Evolutionary conservation across 1,284 basidiomycete genomes (phyloP), one percentile per base, ranked within the genome.

Genomic region (Phaffia rhodozyma): DNA sequence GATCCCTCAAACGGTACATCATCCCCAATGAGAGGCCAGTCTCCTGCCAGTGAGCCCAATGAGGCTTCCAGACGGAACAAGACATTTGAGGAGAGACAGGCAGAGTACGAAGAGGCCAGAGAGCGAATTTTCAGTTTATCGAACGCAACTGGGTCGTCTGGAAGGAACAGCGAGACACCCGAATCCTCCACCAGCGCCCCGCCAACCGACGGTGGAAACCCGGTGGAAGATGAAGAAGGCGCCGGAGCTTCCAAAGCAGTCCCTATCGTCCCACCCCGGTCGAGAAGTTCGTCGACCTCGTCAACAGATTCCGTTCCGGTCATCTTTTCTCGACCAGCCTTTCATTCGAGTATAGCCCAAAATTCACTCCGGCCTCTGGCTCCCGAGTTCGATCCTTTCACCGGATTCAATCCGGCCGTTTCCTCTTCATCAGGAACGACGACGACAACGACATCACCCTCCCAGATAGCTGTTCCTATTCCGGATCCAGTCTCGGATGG

Each of bases 41-140:
- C 18, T 20, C 38, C 38, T 16, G 57, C 23, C n/a, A 55, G 57
- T 2, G 57, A 58, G 38, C 16, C 38, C 16, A 43, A 43, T 43
- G 38, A 43, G 38, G 38, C 38, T 11, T 43, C 38, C 49, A 60
- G 27, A 11, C 30, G 18, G 23, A 66, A 61, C 32, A 66, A 62
- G 60, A 58, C 60, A n/a, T 66, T 58, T 43, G 64, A 66, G 53
- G 59, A 66, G 48, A 29, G 64, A 6, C 64, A 66, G 53, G 59
- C 59, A 20, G 64, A 66, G n/a, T 66, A 66, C 38, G 64, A 66
- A 34, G 60, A 61, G 16, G 64, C 64, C n/a, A 52, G 64, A 29
- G 29, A 32, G 34, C 50, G 56, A 38, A 66, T 66, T 27, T 66
- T 66, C 38, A 66, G 48, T 16, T 27, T 27, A 9, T 32, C 25